A percentile compares a stretch with the other conserved stretches of the same genome.
These are phyloP conservation scores for Bertia moriformis DNA, from an alignment of 2,329 filamentous ascomycete genomes.

Conservation along the genomic window DNA sequence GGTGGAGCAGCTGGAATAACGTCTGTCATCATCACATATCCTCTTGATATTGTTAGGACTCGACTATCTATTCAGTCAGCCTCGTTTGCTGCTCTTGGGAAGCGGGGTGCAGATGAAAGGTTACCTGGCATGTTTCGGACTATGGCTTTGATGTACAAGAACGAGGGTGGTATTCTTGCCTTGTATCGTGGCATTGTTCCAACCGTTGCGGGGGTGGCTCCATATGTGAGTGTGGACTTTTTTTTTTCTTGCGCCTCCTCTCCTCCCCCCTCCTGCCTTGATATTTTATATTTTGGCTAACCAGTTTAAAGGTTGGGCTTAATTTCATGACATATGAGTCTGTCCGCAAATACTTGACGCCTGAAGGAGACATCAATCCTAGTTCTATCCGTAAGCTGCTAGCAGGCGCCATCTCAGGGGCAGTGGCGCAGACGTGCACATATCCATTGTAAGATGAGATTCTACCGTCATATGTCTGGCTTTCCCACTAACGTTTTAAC, in stretches of 20 bases:
- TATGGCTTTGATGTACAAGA: slow-evolving; percentile 71
- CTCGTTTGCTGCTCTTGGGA: slow-evolving; percentile 69
- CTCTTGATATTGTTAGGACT: slow-evolving; percentile 92
- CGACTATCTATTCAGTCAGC: slow-evolving; percentile 92
- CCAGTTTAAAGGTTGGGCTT: slow-evolving; percentile 61
- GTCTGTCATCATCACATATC: slow-evolving; percentile 88
- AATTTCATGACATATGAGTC: slow-evolving; percentile 99
- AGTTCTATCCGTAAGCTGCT: slow-evolving; percentile 65
- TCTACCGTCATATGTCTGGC: not conserved
- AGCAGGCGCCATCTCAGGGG: slow-evolving; percentile 87
- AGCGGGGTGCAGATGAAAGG: slow-evolving; percentile 36
- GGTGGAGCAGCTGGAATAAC: slow-evolving; percentile 88
- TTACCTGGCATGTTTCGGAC: slow-evolving; percentile 88
- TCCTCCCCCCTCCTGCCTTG: too few species aligned
- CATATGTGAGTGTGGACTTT: slow-evolving; percentile 60
- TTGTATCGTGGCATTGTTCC: slow-evolving; percentile 92
- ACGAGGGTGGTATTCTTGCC: slow-evolving; percentile 70
- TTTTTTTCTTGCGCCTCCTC: slow-evolving; percentile 7
- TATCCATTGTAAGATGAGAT: slow-evolving; percentile 73
- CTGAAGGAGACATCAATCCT: slow-evolving; percentile 75
- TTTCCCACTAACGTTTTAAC: slow-evolving; percentile 7
- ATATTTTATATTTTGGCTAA: slow-evolving; percentile 1
- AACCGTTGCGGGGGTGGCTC: slow-evolving; percentile 86
- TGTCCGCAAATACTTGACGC: slow-evolving; percentile 69
- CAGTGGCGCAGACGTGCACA: slow-evolving; percentile 90